phyloP scores from a whole-genome alignment of 257 asterid species.

The Prunella vulgaris region DNA sequence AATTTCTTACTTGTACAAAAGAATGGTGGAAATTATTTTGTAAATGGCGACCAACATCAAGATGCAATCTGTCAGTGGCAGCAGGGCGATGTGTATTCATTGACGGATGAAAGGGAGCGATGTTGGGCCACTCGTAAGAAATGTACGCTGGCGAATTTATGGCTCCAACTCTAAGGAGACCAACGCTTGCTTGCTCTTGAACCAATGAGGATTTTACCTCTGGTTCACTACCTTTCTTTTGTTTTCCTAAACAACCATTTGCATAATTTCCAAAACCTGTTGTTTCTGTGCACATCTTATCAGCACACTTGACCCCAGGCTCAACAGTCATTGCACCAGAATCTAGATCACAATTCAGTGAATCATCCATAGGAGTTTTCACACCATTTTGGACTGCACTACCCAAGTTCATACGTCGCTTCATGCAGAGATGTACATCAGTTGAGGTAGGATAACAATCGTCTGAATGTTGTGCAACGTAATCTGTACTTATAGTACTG shows the following conservation, averaged over 20 bases:
- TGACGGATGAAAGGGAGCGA: constrained; percentile 58
- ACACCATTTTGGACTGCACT: constrained; percentile 26
- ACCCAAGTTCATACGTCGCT: constrained; percentile 28
- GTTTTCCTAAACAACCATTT: constrained; percentile 36
- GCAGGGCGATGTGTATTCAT: constrained; percentile 69
- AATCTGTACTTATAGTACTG: constrained; percentile 22
- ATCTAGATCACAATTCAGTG: constrained; percentile 28
- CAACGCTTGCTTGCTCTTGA: constrained; percentile 44
- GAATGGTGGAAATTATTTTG: constrained; percentile 81
- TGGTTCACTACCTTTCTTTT: constrained; percentile 36
- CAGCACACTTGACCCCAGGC: constrained; percentile 38
- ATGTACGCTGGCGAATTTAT: constrained; percentile 54
- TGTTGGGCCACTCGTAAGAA: constrained; percentile 95
- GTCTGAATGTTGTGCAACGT: constrained; percentile 10
- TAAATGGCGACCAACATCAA: constrained; percentile 94
- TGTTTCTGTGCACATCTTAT: constrained; percentile 21
- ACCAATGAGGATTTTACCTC: constrained; percentile 34
- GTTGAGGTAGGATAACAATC: constrained; percentile 30
- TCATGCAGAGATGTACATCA: constrained; percentile 27
- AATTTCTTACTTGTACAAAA: constrained; percentile 65
- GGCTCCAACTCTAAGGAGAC: constrained; percentile 61
- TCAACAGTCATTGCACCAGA: constrained; percentile 29
- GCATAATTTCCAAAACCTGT: constrained; percentile 25
- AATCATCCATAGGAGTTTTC: constrained; percentile 27
- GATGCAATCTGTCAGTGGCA: constrained; percentile 94